A percentile compares a stretch with the other conserved stretches of the same genome.
These are phyloP conservation scores for Nothomitra cinnamomea DNA, from an alignment of 2,329 filamentous ascomycete genomes.

Conservation along the genomic window DNA sequence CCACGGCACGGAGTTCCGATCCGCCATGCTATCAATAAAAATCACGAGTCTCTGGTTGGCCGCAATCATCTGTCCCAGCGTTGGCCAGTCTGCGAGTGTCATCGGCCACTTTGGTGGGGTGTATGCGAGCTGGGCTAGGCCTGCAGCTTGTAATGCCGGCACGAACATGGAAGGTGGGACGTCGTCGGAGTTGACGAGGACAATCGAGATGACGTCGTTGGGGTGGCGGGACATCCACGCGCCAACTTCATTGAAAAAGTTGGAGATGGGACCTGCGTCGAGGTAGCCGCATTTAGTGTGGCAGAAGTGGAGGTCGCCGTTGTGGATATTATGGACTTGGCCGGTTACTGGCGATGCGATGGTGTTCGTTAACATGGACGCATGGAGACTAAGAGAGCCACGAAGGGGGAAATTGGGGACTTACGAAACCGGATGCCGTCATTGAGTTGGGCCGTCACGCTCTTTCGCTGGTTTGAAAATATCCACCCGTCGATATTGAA, in stretches of 20 bases:
- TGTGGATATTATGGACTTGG: constrained; percentile 46
- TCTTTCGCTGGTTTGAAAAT: constrained; percentile 55
- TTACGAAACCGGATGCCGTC: constrained; percentile 47
- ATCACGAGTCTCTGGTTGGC: constrained; percentile 44
- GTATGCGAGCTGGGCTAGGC: constrained; percentile 46
- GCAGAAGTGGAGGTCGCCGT: constrained; percentile 47
- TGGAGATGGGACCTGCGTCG: constrained; percentile 47
- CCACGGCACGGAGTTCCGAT: constrained; percentile 31
- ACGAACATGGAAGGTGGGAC: constrained; percentile 38
- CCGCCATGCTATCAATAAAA: constrained; percentile 39
- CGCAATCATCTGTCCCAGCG: constrained; percentile 50
- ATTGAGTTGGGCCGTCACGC: constrained; percentile 54
- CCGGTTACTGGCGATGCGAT: neutral
- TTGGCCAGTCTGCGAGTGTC: constrained; percentile 42
- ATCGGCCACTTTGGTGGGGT: constrained; percentile 30
- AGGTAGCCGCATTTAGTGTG: constrained; percentile 50
- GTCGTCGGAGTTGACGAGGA: constrained; percentile 54
- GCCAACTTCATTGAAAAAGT: constrained; percentile 48
- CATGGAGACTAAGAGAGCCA: neutral
- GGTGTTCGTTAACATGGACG: neutral
- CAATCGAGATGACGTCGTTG: constrained; percentile 55
- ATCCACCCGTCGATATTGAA: constrained; percentile 54
- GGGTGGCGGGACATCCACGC: constrained; percentile 52
- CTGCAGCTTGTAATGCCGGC: constrained; percentile 36
- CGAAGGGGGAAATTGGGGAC: neutral